phyloP scores from a whole-genome alignment of 2,329 filamentous ascomycete genomes.

The Pestalotiopsis sp. region DNA sequence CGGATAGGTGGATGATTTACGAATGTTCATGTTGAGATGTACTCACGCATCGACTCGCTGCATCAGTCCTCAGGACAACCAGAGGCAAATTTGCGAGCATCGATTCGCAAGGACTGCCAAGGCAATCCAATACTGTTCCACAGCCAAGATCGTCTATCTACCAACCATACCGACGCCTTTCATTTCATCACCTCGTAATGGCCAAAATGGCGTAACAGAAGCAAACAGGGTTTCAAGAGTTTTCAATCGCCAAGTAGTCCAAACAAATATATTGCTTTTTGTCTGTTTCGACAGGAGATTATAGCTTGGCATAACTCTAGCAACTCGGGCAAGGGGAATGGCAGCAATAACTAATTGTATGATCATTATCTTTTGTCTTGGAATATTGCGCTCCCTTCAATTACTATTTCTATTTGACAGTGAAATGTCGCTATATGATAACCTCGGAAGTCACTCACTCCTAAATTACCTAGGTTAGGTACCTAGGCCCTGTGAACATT shows the following conservation, averaged over 20 bases:
- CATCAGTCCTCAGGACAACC: not conserved
- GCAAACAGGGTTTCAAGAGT: not conserved
- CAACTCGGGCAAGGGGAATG: not conserved
- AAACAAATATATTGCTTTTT: not conserved
- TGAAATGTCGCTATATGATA: too few relatives aligned
- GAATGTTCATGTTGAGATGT: not conserved
- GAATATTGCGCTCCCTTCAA: too few relatives aligned
- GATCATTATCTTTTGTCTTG: too few relatives aligned
- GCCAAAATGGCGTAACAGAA: not conserved
- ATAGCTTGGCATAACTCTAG: not conserved
- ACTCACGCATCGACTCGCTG: not conserved
- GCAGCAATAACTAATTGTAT: not conserved
- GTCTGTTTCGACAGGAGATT: not conserved
- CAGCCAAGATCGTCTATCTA: not conserved
- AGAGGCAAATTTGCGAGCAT: not conserved
- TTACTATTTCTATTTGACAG: too few relatives aligned
- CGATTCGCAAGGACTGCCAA: not conserved
- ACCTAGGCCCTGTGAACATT: too few relatives aligned
- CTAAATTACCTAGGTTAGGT: too few relatives aligned
- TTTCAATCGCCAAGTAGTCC: not conserved
- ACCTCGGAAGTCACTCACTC: too few relatives aligned
- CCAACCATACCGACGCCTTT: not conserved
- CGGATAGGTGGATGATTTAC: not conserved
- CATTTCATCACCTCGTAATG: not conserved
- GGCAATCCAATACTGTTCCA: not conserved